Base-by-base conservation (phyloP, 495 filamentous ascomycete species). In the Tetracladium marchalianum region DNA sequence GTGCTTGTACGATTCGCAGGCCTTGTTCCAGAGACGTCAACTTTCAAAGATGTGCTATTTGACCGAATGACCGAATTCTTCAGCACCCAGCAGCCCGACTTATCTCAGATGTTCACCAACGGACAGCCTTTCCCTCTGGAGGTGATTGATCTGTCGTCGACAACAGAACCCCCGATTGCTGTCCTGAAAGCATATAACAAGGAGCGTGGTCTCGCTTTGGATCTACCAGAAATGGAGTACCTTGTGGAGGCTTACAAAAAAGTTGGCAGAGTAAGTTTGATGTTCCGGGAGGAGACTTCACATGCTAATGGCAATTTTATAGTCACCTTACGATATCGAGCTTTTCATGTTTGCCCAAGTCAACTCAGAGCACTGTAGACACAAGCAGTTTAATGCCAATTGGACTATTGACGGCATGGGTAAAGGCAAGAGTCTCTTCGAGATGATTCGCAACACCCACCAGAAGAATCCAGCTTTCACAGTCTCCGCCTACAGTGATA, bases 301-400 rank as follows among this genome's bases (percentile, higher is more conserved):
- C 3, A 7, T 27, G 22, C 22, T 27, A 27, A 27, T 27, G 22
- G 22, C 22, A 27, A 27, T 27, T 74, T 7, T 27, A 7, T 27
- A 27, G 22, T 58, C 81, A 64, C 45, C 77, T 79, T 42, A 76
- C 37, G 92, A 98, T 65, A 84, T 95, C 43, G 92, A 98, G 66
- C 74, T 97, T 11, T 97, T 95, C 73, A 97, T 97, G 93, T 98
- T 97, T 62, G 90, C 90, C 22, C 92, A 98, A 64, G 90, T 98
- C 52, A 88, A 89, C 62, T 87, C 84, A 2, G 84, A 88, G 65
- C 84, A 88, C 59, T 81, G 77, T 53, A 72, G 77, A 16, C 77
- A 81, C 59, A 80, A 81, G 65, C 85, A 92, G 53, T 98, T 98
- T 74, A 98, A 98, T 61, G 89, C 93, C 12, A 83, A 83, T 15